Base-by-base conservation (phyloP, 148 eudicot genomes). In the Dysphania ambrosioides region DNA sequence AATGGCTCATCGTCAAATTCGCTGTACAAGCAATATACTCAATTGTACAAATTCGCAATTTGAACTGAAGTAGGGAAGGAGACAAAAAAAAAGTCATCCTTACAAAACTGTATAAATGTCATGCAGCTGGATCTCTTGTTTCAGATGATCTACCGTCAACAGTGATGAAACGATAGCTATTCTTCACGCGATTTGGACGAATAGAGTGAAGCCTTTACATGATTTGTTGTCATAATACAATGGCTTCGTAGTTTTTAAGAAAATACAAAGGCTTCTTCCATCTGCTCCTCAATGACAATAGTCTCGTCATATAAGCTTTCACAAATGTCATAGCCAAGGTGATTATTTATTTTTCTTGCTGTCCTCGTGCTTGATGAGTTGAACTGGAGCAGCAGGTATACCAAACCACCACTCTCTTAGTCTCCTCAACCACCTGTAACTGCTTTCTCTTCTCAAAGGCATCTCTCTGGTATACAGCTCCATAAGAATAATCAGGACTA, bases 381-480 rank as follows among this genome's bases (percentile, higher is more conserved):
- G 89, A 71, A 92, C 91, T 56, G 97, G 97, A 76, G 97, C 94
- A 71, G 94, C 97, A 15, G 94, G 97, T 47, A 92, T 88, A 73
- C 92, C 76, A 71, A 81, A 79, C 97, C 97, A 92, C 97, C 97
- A 92, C 68, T 92, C 97, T 64, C 87, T 82, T 6, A 82, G 58
- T 72, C 97, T 87, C 81, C 97, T 86, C 71, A 81, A 38, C 86
- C 86, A 80, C 79, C 82, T 82, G 70, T 85, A 83, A 27, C 82
- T 88, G 76, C 84, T 88, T 44, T 77, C 86, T 79, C 82, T 87
- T 67, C 97, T 84, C 75, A 89, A 72, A 34, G 91, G 89, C 92
- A 89, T 89, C 57, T 88, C 85, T 81, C 97, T 88, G 16, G 97
- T 92, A 67, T 85, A 92, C 70, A 79, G 72, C 80, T 92, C 97